These are phyloP conservation scores for Rhamnella rubrinervis DNA, from an alignment of 331 rosid species.

Conservation along the genomic window DNA sequence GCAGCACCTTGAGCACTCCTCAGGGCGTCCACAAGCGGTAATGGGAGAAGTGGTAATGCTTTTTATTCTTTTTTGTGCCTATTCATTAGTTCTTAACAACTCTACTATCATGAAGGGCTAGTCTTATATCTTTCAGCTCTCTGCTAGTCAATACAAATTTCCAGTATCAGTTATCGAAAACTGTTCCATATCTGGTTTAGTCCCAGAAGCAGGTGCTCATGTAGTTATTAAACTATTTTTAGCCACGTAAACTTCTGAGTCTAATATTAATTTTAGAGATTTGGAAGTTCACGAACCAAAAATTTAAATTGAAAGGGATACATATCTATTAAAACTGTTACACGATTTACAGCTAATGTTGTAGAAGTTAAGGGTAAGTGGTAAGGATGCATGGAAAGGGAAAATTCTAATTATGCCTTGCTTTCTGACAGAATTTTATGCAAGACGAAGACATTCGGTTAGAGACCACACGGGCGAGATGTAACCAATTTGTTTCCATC, in stretches of 20 bases:
- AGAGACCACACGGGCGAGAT: conserved; percentile 73
- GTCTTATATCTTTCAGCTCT: not conserved
- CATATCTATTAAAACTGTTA: not conserved
- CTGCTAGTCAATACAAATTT: not conserved
- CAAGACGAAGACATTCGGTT: conserved; percentile 74
- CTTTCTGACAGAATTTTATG: conserved; percentile 51
- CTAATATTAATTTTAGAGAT: not conserved
- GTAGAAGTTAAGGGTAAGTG: not conserved
- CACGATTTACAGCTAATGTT: not conserved
- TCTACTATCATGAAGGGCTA: not conserved
- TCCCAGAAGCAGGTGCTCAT: not conserved
- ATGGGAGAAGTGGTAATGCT: conserved; percentile 61
- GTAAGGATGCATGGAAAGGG: no score
- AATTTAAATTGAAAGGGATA: not conserved
- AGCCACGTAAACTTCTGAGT: not conserved
- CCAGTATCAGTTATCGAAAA: not conserved
- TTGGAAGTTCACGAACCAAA: not conserved
- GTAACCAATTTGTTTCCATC: conserved; percentile 34
- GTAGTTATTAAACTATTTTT: not conserved
- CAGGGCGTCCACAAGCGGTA: conserved; percentile 35
- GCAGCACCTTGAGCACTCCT: conserved; percentile 53
- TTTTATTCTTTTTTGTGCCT: conserved; percentile 3
- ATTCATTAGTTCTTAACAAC: not conserved
- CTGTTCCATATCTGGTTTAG: not conserved
- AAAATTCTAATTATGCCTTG: conserved; percentile 10